A percentile compares a stretch with the other conserved stretches of the same genome.
Conservation (phyloP, 495 filamentous ascomycete species). For the Hypoxylon lienhwacheense region DNA sequence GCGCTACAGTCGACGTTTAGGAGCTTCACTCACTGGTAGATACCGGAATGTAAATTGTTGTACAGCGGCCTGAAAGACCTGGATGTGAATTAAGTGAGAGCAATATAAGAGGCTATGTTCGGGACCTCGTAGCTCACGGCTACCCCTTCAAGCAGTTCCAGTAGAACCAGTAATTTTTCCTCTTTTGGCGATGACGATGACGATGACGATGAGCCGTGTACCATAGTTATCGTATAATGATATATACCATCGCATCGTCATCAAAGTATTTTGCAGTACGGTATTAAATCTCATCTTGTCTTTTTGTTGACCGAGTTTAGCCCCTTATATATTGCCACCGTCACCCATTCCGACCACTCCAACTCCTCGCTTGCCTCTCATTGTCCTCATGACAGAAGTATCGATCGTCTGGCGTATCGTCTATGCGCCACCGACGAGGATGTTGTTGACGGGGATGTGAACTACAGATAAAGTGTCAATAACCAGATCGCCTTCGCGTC, state of each 20-base stretch:
- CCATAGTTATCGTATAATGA: too few relatives aligned
- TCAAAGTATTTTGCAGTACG: conserved; percentile 8
- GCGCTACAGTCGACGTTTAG: conserved; percentile 14
- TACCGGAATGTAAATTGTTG: conserved; percentile 29
- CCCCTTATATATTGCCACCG: background rate
- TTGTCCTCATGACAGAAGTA: conserved; percentile 4
- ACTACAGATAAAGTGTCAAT: conserved; percentile 21
- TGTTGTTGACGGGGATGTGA: conserved; percentile 48
- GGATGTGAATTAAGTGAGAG: conserved; percentile 5
- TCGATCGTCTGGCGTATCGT: conserved; percentile 1
- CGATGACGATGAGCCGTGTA: conserved; percentile 8
- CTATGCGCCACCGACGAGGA: conserved; percentile 52
- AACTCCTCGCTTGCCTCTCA: background rate
- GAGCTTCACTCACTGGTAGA: conserved; percentile 7
- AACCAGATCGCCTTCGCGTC: conserved; percentile 45
- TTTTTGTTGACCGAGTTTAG: background rate
- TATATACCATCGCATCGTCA: conserved; percentile 4
- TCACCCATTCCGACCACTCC: background rate
- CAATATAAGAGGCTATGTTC: conserved; percentile 12
- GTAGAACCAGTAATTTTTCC: conserved; percentile 2
- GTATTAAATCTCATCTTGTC: conserved; percentile 5
- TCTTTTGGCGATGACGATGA: background rate
- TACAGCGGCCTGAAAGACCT: conserved; percentile 31
- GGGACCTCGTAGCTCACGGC: background rate
- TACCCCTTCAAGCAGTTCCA: conserved; percentile 1